Evolutionary conservation across 2,329 filamentous ascomycete species (phyloP), one percentile per base, ranked within the genome.

Genomic region (Orbilia brochopaga): DNA sequence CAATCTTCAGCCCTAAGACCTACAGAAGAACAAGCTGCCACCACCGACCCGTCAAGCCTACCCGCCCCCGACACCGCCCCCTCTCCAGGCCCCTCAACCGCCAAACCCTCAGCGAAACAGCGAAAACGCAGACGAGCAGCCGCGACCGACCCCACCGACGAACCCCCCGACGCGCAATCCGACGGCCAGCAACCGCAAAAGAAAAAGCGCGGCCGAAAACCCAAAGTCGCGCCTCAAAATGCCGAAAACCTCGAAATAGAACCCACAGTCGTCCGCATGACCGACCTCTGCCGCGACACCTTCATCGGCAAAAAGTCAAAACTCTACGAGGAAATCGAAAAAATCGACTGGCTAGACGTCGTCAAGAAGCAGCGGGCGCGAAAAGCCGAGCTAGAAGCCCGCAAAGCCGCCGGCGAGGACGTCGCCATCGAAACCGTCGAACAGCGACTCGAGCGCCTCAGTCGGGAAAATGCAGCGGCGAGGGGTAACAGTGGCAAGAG

Each of bases 221-320:
- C 72, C 8, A 82, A 85, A 66, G 82, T 83, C 2, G 88, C 87
- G 0, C 87, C 88, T 1, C 86, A 88, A 59, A 85, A 88, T 74
- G 85, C 86, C 2, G 87, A 89, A 76, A 78, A 80, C 23, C 83
- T 85, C 66, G 79, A 84, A 73, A 87, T 93, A 61, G 88, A 92
- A 76, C 82, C 86, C 21, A 84, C 84, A 23, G 84, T 83, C 2
- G 83, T 90, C 24, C 90, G 86, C 60, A 91, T 94, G 87, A 85
- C 83, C 48, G 88, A 91, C 65, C 80, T 94, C 1, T 90, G 86
- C 55, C 85, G 84, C 73, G 88, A 91, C 76, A 81, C 89, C 58
- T 83, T 84, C 21, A 88, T 88, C 63, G 90, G 90, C 65, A 90
- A 89, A 78, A 87, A 88, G 69, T 92, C 91, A 63, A 88, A 87